Evolutionary conservation across 345 rosid genomes (phyloP), one percentile per base, ranked within the genome.

Genomic region (Physaria fendleri): DNA sequence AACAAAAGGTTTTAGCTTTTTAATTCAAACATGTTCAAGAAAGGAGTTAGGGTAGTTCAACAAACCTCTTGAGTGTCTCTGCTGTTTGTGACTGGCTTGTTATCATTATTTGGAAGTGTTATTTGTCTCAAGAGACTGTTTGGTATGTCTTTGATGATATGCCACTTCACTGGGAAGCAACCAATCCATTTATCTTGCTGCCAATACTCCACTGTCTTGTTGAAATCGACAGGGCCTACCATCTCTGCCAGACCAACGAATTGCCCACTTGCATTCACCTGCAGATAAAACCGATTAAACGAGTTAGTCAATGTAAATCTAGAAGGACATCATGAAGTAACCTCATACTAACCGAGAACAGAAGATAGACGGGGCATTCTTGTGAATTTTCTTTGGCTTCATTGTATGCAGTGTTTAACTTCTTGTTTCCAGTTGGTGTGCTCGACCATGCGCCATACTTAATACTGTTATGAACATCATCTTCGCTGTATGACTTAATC

Each of bases 191-290:
- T 88, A 67, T 88, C 88, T 65, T 85, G 96, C 51, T 88, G 93
- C 93, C 90, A 88, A 40, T 83, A 81, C 17, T 80, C 93, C 56
- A 88, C 65, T 14, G 83, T 85, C 59, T 48, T 80, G 72, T 80
- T 70, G 55, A 79, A 88, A 72, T 88, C 93, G 59, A 88, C 86
- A 1, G 85, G 73, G 1, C 88, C 90, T 23, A 29, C 62, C 93
- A 88, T 88, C 77, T 88, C 90, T 0, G 93, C 96, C 40, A 88
- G 52, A 23, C 93, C 96, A 61, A 85, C 86, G 69, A 88, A 88
- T 21, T 88, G 90, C 4, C 90, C 90, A 59, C 93, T 88, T n/a
- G 90, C 76, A 44, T 88, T 88, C 60, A 88, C 96, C 93, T 88
- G 78, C 14, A 76, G 43, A 68, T 52, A 41, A 20, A 62, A 55